Evolutionary conservation across 176 grass and related monocot species (phyloP), one percentile per base, ranked within the genome.

Genomic region (maize (Zea mays)): DNA sequence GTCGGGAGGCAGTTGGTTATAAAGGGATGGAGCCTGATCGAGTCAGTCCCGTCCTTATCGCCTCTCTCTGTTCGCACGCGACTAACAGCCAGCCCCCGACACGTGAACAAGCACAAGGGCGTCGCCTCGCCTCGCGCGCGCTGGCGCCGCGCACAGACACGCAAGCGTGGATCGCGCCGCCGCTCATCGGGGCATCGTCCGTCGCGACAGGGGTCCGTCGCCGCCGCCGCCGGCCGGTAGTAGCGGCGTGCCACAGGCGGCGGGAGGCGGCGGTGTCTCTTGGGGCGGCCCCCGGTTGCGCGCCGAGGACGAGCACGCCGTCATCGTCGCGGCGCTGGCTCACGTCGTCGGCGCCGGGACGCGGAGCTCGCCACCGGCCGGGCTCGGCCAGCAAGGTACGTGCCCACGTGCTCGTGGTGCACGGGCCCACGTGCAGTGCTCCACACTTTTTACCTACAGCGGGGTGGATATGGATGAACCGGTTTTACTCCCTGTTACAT

Each of bases 281-380:
- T 12, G 2, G 40, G 27, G 67, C 1, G 27, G 67, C 1, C 20
- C 78, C 6, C 38, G 64, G 14, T 6, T 77, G 74, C 62, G 2
- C 34, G 51, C 33, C 1, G 77, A 84, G 43, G 67, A 81, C 7
- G 88, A 90, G n/a, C 27, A 40, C 34, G 67, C 56, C 67, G 2
- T 72, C 64, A 84, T 90, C 21, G 88, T 90, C 13, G 81, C 77
- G 19, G 85, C 88, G 59, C 88, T 90, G 33, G 80, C 80, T 36
- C 75, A 81, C 67, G 88, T 90, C 66, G 3, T 87, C 72, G 75
- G 43, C 36, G 5, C 43, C 35, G 20, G 51, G 2, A 48, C 35
- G 19, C 36, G 45, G 35, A 10, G 37, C 36, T 6, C 14, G 55
- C 0, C 33, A 21, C 4, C 45, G 10, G 15, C 14, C 15, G 52